Evolutionary conservation across 768 basidiomycete genomes (phyloP).

Genomic region (Infundibulicybe gibba): DNA sequence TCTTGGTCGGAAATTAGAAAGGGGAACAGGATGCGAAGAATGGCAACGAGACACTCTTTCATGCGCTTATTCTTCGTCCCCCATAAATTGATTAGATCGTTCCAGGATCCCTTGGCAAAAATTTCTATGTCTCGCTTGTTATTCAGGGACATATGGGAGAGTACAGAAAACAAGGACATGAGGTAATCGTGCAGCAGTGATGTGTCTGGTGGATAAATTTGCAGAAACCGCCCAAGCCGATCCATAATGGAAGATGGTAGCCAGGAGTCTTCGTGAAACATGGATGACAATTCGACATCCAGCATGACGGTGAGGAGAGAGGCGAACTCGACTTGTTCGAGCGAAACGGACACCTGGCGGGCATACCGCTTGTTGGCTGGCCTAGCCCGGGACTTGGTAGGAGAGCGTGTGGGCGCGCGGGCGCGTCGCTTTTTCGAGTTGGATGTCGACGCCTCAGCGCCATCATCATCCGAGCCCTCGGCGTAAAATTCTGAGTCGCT

Average conservation of each 20-base stretch:
- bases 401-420: conserved; percentile 13
- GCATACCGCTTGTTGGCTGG: conserved; percentile 10
- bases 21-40: conserved; percentile 70
- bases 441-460: conserved; percentile 13
- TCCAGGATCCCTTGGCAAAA: conserved; percentile 65
- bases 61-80: conserved; percentile 68
- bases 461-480: conserved; percentile 20
- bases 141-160: conserved; percentile 81
- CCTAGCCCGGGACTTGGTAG: conserved; percentile 17
- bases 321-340: conserved; percentile 72
- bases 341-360: conserved; percentile 27
- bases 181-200: conserved; percentile 79
- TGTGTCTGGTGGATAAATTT: conserved; percentile 65
- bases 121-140: conserved; percentile 49
- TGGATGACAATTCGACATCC: conserved; percentile 53
- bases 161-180: conserved; percentile 58
- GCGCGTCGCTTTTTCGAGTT: conserved; percentile 36
- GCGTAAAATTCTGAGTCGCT: conserved; percentile 28
- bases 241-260: conserved; percentile 52
- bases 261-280: conserved; percentile 39
- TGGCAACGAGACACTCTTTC: conserved; percentile 78
- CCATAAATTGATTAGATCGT: conserved; percentile 68
- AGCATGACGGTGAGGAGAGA: conserved; percentile 60
- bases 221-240: conserved; percentile 52
- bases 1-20: conserved; percentile 48